Base-by-base conservation (phyloP, 805 yeast genomes). In the Kazachstania taianensis region DNA sequence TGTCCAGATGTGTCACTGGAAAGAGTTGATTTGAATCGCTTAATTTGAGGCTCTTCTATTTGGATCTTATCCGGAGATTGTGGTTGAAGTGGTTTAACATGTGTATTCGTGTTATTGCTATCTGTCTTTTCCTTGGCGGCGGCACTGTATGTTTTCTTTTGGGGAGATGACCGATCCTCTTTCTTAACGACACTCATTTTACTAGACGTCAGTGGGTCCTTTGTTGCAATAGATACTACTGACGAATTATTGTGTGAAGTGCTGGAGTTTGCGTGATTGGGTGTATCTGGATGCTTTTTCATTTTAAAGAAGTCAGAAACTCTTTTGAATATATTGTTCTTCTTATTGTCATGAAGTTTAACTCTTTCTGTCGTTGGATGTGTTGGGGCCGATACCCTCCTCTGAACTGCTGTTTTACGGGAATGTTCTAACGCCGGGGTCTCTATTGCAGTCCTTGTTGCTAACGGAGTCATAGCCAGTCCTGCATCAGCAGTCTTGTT, bases 241-340 rank as follows among this genome's bases (percentile, higher is more conserved):
- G 14, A 20, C n/a, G 27, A 24, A 9, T 20, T 30, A 6, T 18
- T 14, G 4, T 37, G 28, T 1, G 37, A 25, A 12, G 16, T 20
- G 15, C 27, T 38, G 25, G 12, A 3, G 3, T 22, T n/a, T 9
- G 25, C 8, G 12, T n/a, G 25, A 9, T 22, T n/a, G 8, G 25
- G 25, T 3, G 25, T 9, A 10, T 18, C 12, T 9, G 38, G n/a
- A 23, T 37, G 24, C 28, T 38, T 44, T 25, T 41, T 43, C 9
- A 38, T 37, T 37, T 60, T 61, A 49, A 59, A 61, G 20, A 62
- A 47, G 20, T 60, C 58, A 4, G 61, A 40, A 12, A 62, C 42
- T 41, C 53, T 62, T 8, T 46, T 49, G 14, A 62, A 52, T 28
- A 62, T 48, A 15, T 51, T 54, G 26, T 47, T 47, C 27, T 54